Conservation (phyloP, 495 filamentous ascomycete species). For the Daldinia loculata region DNA sequence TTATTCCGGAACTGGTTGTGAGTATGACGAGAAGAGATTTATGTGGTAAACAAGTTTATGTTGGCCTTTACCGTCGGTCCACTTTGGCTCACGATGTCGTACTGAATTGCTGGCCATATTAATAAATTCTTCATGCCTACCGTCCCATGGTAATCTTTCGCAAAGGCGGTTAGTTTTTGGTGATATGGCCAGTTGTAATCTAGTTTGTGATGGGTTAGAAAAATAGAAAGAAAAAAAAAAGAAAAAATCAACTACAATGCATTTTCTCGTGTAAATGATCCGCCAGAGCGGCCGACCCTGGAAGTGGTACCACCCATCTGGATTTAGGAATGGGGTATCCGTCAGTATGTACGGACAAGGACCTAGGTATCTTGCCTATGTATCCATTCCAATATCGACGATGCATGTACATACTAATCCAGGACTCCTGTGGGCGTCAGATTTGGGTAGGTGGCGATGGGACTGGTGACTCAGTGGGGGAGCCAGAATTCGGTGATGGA, state of each 20-base stretch:
- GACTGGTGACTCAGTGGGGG: conserved; percentile 32
- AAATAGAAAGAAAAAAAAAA: conserved; percentile 1
- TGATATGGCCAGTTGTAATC: conserved; percentile 11
- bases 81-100: conserved; percentile 15
- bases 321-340: conserved; percentile 35
- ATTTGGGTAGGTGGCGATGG: conserved; percentile 37
- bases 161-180: conserved; percentile 17
- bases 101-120: conserved; percentile 21
- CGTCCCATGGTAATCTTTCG: conserved; percentile 13
- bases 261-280: conserved; percentile 28
- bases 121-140: conserved; percentile 23
- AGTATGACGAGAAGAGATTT: conserved; percentile 30
- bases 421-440: conserved; percentile 31
- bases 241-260: conserved; percentile 3
- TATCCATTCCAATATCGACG: conserved; percentile 12
- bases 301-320: conserved; percentile 37
- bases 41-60: conserved; percentile 4
- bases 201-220: conserved; percentile 9
- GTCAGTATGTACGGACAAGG: conserved; percentile 15
- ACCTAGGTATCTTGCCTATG: conserved; percentile 2
- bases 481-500: conserved; percentile 29
- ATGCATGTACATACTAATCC: conserved; percentile 4
- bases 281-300: conserved; percentile 29
- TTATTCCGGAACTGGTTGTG: conserved; percentile 32
- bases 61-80: conserved; percentile 3